A percentile compares a stretch with the other conserved stretches of the same genome.
phyloP scores from a whole-genome alignment of 306 rosid species.

The Rosa persica region DNA sequence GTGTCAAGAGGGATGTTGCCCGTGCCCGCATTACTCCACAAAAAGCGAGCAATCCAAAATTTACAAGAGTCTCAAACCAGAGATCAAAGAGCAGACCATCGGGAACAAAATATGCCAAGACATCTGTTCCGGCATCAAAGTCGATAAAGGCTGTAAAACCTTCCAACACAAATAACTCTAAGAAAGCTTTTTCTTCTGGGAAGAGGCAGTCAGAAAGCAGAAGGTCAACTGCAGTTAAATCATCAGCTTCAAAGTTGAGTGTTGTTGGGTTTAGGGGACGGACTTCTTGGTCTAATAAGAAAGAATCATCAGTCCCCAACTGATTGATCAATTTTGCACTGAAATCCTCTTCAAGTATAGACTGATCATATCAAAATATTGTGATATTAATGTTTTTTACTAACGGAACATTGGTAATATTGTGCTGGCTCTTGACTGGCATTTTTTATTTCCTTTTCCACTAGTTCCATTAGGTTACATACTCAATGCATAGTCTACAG shows the following conservation, averaged over 20 bases:
- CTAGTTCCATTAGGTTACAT: not conserved
- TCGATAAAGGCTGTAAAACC: constrained; percentile 17
- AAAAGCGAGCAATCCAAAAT: constrained; percentile 44
- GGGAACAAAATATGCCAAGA: constrained; percentile 35
- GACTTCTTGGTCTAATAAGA: constrained; percentile 46
- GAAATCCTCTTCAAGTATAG: not conserved
- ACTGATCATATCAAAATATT: constrained; percentile 1
- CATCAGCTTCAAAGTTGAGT: constrained; percentile 57
- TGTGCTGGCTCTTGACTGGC: not conserved
- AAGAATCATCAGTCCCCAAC: constrained; percentile 39
- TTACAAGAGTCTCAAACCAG: constrained; percentile 38
- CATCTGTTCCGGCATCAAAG: constrained; percentile 31
- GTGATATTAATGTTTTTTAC: constrained; percentile 6
- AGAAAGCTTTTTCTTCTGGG: constrained; percentile 43
- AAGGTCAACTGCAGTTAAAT: constrained; percentile 38
- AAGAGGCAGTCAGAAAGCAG: constrained; percentile 44
- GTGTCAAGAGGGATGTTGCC: constrained; percentile 59
- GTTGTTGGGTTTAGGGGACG: constrained; percentile 91
- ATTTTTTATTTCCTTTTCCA: not conserved
- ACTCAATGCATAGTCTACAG: not conserved
- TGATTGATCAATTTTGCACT: constrained; percentile 16
- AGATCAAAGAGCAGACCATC: constrained; percentile 34
- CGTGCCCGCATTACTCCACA: constrained; percentile 60
- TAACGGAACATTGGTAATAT: not conserved
- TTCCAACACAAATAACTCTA: constrained; percentile 25